Percentiles rank a stretch among this genome's conserved stretches.
Conservation (phyloP, 2,329 filamentous ascomycete genomes). For the Zalaria sp. region DNA sequence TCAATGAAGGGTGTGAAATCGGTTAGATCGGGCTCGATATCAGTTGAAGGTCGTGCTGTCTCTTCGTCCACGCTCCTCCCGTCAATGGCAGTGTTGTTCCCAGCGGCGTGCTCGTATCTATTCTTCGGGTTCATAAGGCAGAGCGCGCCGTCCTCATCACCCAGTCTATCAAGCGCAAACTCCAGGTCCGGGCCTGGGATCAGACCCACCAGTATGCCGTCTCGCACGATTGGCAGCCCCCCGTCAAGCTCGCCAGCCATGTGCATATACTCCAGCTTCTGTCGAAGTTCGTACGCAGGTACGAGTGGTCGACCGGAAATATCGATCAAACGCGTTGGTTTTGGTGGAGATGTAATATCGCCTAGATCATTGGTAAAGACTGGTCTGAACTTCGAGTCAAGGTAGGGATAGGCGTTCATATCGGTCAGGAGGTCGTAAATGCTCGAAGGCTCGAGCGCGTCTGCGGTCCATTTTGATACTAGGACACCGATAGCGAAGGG, state of each 20-base stretch:
- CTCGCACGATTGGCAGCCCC: slow-evolving; percentile 70
- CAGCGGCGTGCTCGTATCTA: slow-evolving; percentile 24
- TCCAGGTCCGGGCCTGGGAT: slow-evolving; percentile 92
- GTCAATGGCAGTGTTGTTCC: slow-evolving; percentile 6
- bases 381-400: slow-evolving; percentile 92
- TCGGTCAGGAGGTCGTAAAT: slow-evolving; percentile 93
- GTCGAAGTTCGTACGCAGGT: slow-evolving; percentile 58
- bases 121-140: slow-evolving; percentile 69
- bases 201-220: slow-evolving; percentile 70
- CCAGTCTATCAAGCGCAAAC: slow-evolving; percentile 73
- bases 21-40: slow-evolving; percentile 43
- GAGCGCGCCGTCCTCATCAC: slow-evolving; percentile 54
- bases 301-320: slow-evolving; percentile 73
- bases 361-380: slow-evolving; percentile 78
- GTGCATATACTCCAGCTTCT: slow-evolving; percentile 70
- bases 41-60: slow-evolving; percentile 28
- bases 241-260: slow-evolving; percentile 82
- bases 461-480: slow-evolving; percentile 96
- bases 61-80: slow-evolving; percentile 36
- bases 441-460: slow-evolving; percentile 83
- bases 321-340: slow-evolving; percentile 71
- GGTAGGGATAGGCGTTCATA: slow-evolving; percentile 93
- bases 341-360: slow-evolving; percentile 68
- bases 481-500: slow-evolving; percentile 87
- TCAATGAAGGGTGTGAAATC: slow-evolving; percentile 91